Percentiles rank a stretch among this genome's conserved stretches.
Evolutionary conservation across 176 grass and related monocot species (phyloP).

Genomic region (Rhynchospora pubera): DNA sequence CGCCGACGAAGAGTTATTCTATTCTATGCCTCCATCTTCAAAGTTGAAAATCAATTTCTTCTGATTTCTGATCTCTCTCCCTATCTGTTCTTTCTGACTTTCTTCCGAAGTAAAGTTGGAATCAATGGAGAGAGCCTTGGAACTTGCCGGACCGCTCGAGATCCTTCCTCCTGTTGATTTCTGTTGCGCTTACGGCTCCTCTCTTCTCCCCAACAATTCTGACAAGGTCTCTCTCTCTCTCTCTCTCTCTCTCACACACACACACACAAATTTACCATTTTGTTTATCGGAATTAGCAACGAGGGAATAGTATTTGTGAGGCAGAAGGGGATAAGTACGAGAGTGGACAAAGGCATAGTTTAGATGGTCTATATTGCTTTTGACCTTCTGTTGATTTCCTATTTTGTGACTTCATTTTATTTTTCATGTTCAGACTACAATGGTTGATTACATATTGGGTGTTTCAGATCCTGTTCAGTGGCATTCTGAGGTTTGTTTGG

Average conservation of each 20-base stretch:
- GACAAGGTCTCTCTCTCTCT: constrained; percentile 18
- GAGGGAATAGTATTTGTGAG: not conserved
- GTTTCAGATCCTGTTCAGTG: constrained; percentile 65
- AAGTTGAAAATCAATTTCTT: too few relatives aligned
- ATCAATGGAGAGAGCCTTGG: constrained; percentile 2
- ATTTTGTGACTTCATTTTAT: not conserved
- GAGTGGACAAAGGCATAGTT: not conserved
- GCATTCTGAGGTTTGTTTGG: constrained; percentile 60
- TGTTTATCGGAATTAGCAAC: not conserved
- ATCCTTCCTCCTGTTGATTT: constrained; percentile 78
- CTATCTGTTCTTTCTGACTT: not conserved
- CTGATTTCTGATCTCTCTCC: too few relatives aligned
- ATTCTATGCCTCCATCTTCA: too few relatives aligned
- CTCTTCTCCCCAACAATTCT: constrained; percentile 45
- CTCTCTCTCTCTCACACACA: not conserved
- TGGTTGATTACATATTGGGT: constrained; percentile 91
- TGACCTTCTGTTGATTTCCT: not conserved
- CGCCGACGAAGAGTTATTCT: too few relatives aligned
- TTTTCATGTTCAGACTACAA: constrained; percentile 30
- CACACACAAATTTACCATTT: too few relatives aligned
- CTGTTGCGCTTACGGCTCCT: constrained; percentile 85
- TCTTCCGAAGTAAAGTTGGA: not conserved
- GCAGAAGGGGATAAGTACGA: not conserved
- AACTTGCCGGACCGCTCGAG: constrained; percentile 45
- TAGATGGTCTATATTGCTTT: not conserved